A percentile compares a stretch with the other conserved stretches of the same genome.
Evolutionary conservation across 441 rosid species (phyloP).

Genomic region (Adansonia grandidieri): DNA sequence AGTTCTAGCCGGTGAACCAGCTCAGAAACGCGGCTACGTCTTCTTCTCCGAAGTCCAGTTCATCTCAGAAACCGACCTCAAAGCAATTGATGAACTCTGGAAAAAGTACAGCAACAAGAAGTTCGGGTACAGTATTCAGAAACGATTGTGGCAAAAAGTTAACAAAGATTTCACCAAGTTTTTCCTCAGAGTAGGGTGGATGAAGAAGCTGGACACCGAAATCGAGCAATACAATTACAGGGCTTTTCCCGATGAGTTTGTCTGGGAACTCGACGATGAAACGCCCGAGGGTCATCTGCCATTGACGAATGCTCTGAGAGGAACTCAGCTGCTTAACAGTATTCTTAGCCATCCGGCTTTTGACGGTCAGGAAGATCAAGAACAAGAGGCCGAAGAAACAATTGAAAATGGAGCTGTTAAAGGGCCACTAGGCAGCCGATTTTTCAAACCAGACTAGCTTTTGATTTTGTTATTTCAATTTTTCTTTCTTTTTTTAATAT

Average conservation of each 20-base stretch:
- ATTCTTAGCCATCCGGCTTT: slow-evolving; percentile 86
- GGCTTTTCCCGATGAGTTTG: slow-evolving; percentile 77
- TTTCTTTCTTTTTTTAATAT: no score
- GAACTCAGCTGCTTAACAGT: slow-evolving; percentile 65
- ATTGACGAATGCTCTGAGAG: slow-evolving; percentile 87
- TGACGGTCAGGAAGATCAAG: slow-evolving; percentile 44
- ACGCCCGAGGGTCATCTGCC: slow-evolving; percentile 89
- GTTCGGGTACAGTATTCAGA: slow-evolving; percentile 84
- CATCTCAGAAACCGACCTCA: slow-evolving; percentile 61
- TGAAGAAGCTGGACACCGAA: slow-evolving; percentile 92
- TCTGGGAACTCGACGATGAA: slow-evolving; percentile 76
- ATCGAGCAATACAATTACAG: slow-evolving; percentile 80
- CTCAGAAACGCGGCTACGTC: slow-evolving; percentile 77
- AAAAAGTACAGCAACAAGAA: slow-evolving; percentile 57
- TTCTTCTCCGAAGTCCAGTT: slow-evolving; percentile 92
- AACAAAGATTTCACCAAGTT: slow-evolving; percentile 71
- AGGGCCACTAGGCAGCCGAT: slow-evolving; percentile 43
- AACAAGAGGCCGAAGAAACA: slow-evolving; percentile 20
- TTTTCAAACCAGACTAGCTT: slow-evolving; percentile 68
- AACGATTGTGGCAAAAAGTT: slow-evolving; percentile 61
- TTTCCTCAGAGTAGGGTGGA: slow-evolving; percentile 82
- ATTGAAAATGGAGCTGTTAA: slow-evolving; percentile 23
- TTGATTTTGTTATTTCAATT: slow-evolving; percentile 20
- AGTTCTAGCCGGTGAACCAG: slow-evolving; percentile 70
- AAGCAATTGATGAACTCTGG: slow-evolving; percentile 77